A percentile compares a stretch with the other conserved stretches of the same genome.
These are phyloP conservation scores for Ceratobasidium sp. DNA, from an alignment of 1,284 basidiomycete species.

Conservation along the genomic window DNA sequence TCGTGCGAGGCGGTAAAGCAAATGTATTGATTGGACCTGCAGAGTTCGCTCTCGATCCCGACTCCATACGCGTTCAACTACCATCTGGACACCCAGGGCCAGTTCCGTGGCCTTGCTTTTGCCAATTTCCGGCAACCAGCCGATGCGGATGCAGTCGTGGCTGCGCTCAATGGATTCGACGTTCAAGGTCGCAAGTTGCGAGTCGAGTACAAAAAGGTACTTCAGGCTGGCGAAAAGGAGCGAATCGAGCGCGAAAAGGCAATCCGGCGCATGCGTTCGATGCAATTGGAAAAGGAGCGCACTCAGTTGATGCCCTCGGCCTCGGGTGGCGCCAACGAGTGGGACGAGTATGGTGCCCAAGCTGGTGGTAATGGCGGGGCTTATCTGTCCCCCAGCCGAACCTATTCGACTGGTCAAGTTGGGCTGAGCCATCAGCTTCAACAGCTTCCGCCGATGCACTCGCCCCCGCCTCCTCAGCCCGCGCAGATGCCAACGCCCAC, in stretches of 20 bases:
- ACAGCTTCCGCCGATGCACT: constrained; percentile 66
- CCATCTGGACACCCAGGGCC: constrained; percentile 91
- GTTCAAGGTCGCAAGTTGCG: constrained; percentile 98
- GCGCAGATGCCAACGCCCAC: constrained; percentile 59
- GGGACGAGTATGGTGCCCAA: constrained; percentile 68
- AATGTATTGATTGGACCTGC: neutral
- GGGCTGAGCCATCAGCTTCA: constrained; percentile 54
- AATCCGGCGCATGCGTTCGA: constrained; percentile 95
- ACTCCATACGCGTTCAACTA: constrained; percentile 99
- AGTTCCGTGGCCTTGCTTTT: constrained; percentile 97
- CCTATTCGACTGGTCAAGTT: constrained; percentile 20
- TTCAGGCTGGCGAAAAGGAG: constrained; percentile 99
- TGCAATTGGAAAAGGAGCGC: constrained; percentile 88
- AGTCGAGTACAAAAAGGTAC: constrained; percentile 99
- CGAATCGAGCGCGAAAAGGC: constrained; percentile 99
- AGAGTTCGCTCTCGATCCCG: constrained; percentile 92
- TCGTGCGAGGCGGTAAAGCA: neutral
- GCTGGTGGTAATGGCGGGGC: constrained; percentile 45
- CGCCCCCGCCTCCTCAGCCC: constrained; percentile 64
- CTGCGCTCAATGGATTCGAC: constrained; percentile 93
- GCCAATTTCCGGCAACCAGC: constrained; percentile 93
- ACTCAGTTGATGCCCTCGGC: constrained; percentile 51
- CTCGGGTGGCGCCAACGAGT: constrained; percentile 45
- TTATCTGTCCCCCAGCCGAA: constrained; percentile 56
- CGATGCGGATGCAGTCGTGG: constrained; percentile 96